Base-by-base conservation (phyloP, 2,329 filamentous ascomycete genomes). In the Hyphodiscus sp. region DNA sequence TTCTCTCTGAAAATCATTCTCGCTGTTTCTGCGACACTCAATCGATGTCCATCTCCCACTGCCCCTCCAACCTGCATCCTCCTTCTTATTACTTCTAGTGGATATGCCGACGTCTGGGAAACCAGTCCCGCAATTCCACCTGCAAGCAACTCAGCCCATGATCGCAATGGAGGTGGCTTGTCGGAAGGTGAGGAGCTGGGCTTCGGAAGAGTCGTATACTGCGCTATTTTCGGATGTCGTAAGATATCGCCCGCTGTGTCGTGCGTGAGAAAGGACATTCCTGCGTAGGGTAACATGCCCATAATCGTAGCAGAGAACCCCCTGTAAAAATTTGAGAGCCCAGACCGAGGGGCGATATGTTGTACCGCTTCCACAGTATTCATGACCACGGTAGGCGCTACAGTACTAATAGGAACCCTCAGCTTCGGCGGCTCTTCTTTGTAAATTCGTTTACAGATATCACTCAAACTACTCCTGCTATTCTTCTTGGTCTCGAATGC, bases 21-120 rank as follows among this genome's bases (percentile, higher is more conserved):
- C 2, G 85, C 85, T 1, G 92, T 95, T 72, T 97, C 92, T 16
- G 75, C 73, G 59, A 99, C 89, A 49, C 83, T 77, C 45, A 96
- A 71, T 45, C 88, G 76, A 63, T 83, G 89, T 0, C 92, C 91
- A 68, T 97, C 91, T 1, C 94, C 94, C 0, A 97, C 90, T 0
- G 92, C 91, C 11, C 92, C 94, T 47, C 90, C 89, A 15, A 99
- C 94, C 69, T 99, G 94, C 92, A 99, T 97, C 47, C 94, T 80
- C 59, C 94, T 80, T 56, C 94, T 78, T 54, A 97, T 87, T 16
- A 99, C 89, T 70, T 99, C 94, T 2, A 99, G 77, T 5, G 94
- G 94, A 69, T 99, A 99, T 16, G 91, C 95, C 0, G 86, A 82
- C 0, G 92, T 96, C 71, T 99, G 94, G 8, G 90, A 91, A 1